These are phyloP conservation scores for Chara braunii DNA, from an alignment of 139 green algal genomes.

Conservation along the genomic window DNA sequence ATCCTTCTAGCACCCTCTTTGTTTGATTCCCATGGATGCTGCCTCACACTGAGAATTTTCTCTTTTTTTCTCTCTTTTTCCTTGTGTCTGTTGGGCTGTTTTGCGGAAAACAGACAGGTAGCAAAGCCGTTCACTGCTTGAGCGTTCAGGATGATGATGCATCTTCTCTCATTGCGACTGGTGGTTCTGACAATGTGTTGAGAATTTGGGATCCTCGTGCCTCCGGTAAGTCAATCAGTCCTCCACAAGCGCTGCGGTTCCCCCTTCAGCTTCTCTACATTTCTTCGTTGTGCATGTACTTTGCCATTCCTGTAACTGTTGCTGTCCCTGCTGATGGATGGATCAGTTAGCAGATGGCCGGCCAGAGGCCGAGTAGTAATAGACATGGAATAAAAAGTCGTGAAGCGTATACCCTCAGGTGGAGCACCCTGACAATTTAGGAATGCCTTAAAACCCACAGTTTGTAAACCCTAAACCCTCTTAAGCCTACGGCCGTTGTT, in stretches of 20 bases:
- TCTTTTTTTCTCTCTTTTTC: background rate
- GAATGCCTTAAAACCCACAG: too few species aligned
- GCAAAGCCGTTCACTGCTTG: constrained; percentile 2
- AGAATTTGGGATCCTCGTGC: constrained; percentile 24
- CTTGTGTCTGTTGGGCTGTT: background rate
- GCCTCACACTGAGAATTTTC: background rate
- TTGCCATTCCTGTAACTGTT: background rate
- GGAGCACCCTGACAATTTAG: too few species aligned
- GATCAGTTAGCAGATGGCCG: too few species aligned
- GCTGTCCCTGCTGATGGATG: background rate
- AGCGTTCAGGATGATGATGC: constrained; percentile 2
- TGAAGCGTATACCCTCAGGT: too few species aligned
- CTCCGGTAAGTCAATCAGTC: constrained; percentile 13
- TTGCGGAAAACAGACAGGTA: constrained; percentile 6
- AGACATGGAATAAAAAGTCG: background rate
- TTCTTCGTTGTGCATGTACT: background rate
- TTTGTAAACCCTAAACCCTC: too few species aligned
- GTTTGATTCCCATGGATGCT: background rate
- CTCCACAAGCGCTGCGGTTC: background rate
- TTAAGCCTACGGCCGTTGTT: too few species aligned
- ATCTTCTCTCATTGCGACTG: constrained; percentile 13
- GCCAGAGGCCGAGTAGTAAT: too few species aligned
- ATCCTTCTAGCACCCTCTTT: background rate
- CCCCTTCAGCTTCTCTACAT: background rate
- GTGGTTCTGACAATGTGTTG: constrained; percentile 27